Conservation (phyloP, 129 eudicot genomes). For the Tanacetum coccineum region DNA sequence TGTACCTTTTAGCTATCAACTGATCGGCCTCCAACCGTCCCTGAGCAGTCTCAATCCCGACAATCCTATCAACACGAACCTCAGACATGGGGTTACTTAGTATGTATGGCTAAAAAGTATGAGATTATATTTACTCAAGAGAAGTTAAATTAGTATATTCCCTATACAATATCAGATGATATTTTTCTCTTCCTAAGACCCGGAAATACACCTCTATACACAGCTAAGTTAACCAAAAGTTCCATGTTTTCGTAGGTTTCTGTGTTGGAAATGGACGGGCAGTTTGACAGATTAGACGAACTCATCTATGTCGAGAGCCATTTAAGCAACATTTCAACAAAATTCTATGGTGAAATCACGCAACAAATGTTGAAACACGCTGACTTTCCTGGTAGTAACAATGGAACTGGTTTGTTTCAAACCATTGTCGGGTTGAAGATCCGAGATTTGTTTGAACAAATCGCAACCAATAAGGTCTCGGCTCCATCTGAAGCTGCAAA, state of each 20-base stretch:
- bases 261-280: constrained; percentile 96
- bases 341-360: constrained; percentile 93
- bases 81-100: too few species aligned
- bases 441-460: constrained; percentile 88
- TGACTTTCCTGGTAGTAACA: constrained; percentile 92
- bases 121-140: too few species aligned
- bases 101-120: too few species aligned
- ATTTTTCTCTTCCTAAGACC: too few species aligned
- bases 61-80: too few species aligned
- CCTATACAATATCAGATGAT: too few species aligned
- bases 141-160: too few species aligned
- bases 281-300: constrained; percentile 90
- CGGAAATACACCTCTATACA: constrained; percentile 3
- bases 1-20: too few species aligned
- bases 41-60: too few species aligned
- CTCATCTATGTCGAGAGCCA: constrained; percentile 92
- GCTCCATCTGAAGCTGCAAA: constrained; percentile 61
- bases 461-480: constrained; percentile 41
- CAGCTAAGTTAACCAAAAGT: background rate
- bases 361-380: constrained; percentile 91
- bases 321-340: constrained; percentile 84
- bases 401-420: constrained; percentile 95
- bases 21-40: too few species aligned
- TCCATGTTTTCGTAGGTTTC: constrained; percentile 57
- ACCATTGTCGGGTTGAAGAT: constrained; percentile 87